Evolutionary conservation across 805 yeast genomes (phyloP).

Genomic region (Spathaspora girioi): DNA sequence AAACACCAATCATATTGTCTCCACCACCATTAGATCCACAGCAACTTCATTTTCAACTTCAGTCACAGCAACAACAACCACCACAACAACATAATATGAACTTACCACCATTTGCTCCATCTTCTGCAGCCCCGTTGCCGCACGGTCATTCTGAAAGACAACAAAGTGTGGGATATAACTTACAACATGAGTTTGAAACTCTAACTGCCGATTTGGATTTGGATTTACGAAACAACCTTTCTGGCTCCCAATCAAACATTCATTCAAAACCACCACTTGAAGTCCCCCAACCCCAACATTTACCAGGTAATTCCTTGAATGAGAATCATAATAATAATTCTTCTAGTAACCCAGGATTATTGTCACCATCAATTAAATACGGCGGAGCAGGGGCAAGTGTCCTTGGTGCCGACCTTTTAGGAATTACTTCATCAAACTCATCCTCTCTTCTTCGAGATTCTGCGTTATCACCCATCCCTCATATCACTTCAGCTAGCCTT

Average conservation of each 20-base stretch:
- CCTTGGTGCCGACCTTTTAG: slow-evolving; percentile 4
- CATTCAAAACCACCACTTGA: neutral
- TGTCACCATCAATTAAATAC: slow-evolving; percentile 13
- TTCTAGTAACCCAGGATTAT: slow-evolving; percentile 4
- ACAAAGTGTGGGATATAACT: slow-evolving; percentile 43
- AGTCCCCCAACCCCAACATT: slow-evolving; percentile 2
- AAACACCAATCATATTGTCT: slow-evolving; percentile 38
- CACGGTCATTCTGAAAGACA: slow-evolving; percentile 24
- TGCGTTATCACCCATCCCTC: slow-evolving; percentile 7
- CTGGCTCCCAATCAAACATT: neutral
- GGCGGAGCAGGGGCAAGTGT: neutral
- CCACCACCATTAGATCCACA: slow-evolving; percentile 37
- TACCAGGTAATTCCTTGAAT: neutral
- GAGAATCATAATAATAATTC: neutral
- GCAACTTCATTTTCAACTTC: slow-evolving; percentile 3
- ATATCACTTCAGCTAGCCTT: neutral
- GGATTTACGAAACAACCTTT: slow-evolving; percentile 26
- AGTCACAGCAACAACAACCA: neutral
- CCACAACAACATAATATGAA: neutral
- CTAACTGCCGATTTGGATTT: slow-evolving; percentile 43
- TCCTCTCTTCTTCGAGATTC: slow-evolving; percentile 4
- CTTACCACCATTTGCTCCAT: neutral
- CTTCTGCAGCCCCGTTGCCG: neutral
- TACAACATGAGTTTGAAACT: slow-evolving; percentile 47
- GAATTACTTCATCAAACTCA: slow-evolving; percentile 1